Base-by-base conservation (phyloP, 2,329 filamentous ascomycete genomes). In the Botrytis elliptica region DNA sequence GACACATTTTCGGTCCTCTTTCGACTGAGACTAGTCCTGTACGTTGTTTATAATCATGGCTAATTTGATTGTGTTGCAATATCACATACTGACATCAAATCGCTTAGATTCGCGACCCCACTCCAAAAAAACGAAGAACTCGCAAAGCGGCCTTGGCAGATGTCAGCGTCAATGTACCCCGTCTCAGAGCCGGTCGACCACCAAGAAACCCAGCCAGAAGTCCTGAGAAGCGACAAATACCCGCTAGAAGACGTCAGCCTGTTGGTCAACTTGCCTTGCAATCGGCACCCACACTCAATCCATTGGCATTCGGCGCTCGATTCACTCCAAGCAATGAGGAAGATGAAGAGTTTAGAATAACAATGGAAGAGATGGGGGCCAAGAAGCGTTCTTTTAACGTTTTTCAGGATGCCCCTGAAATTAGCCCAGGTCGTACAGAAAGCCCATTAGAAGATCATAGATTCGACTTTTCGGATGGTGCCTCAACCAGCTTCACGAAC, bases 1-100 rank as follows among this genome's bases (percentile, higher is more conserved):
- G 89, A 73, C 86, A 89, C 75, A 88, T 91, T 52, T 91, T 91
- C 77, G 89, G 89, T 57, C 85, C 84, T 59, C 87, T 88, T 25
- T 90, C 89, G 0, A 78, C 84, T 75, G 84, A 86, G 68, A 85
- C 82, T 25, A 86, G 83, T 68, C 85, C 85, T 57, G 88, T 90
- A 80, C 78, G 85, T 79, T 29, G 42, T 57, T 63, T 10, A 29
- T 22, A 22, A 20, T n/a, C 18, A 6, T n/a, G 25, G 29, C n/a
- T 40, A 22, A 5, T 22, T 38, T 42, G 22, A 8, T 49, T 7
- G 1, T 33, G 29, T 18, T 59, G 44, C 33, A n/a, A 52, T 33
- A 33, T 22, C 9, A 9, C 18, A 46, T 72, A 71, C 72, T 79
- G 57, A 77, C 57, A 49, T 40, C 65, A 33, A 18, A 16, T 49